These are phyloP conservation scores for Suhomyces maxii DNA, from an alignment of 1,139 yeast genomes.

Conservation along the genomic window DNA sequence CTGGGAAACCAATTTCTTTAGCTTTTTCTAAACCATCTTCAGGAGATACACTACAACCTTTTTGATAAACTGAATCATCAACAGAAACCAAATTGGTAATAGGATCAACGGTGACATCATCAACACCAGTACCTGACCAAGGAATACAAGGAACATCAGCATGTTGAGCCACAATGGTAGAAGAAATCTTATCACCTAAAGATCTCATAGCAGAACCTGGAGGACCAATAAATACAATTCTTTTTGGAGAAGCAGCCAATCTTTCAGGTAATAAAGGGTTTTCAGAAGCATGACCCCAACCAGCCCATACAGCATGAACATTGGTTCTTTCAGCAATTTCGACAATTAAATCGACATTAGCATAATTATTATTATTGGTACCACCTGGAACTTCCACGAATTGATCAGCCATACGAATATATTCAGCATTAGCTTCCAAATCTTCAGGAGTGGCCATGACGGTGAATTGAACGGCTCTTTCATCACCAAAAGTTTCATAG, in stretches of 20 bases:
- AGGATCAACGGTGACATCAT: conserved; percentile 68
- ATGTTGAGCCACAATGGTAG: conserved; percentile 98
- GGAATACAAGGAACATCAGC: conserved; percentile 98
- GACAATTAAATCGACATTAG: conserved; percentile 94
- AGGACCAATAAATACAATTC: conserved; percentile 92
- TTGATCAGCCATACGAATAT: conserved; percentile 98
- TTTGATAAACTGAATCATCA: conserved; percentile 72
- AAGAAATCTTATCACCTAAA: conserved; percentile 95
- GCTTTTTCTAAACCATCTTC: conserved; percentile 89
- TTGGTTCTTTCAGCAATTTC: conserved; percentile 96
- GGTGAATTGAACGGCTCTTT: conserved; percentile 87
- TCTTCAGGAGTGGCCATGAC: conserved; percentile 99
- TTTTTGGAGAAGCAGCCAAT: conserved; percentile 86
- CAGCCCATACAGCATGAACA: conserved; percentile 99
- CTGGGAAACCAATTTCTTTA: conserved; percentile 86
- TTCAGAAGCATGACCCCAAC: conserved; percentile 99
- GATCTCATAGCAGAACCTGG: conserved; percentile 99
- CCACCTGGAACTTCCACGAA: conserved; percentile 99
- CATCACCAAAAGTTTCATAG: conserved; percentile 95
- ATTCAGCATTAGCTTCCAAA: conserved; percentile 93
- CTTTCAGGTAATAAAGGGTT: conserved; percentile 92
- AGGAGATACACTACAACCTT: conserved; percentile 85
- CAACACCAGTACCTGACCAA: conserved; percentile 98
- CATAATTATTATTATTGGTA: conserved; percentile 95
- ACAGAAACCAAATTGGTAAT: conserved; percentile 83